Evolutionary conservation across 768 basidiomycete species (phyloP).

Genomic region (Lactifluus pinguis): DNA sequence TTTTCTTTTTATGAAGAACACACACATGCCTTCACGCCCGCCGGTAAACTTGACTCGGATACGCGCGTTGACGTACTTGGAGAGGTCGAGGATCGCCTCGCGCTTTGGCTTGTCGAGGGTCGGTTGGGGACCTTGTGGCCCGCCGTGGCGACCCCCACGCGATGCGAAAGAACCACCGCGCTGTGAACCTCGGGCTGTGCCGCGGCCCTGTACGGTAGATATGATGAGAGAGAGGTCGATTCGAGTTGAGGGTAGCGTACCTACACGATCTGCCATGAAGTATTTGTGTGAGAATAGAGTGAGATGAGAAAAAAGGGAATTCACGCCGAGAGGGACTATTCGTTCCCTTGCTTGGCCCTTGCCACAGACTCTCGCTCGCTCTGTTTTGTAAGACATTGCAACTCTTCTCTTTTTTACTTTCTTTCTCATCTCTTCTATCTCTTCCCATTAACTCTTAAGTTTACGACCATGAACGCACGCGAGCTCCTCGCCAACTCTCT

Average conservation of each 20-base stretch:
- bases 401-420: neutral
- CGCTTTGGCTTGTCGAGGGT: constrained; percentile 72
- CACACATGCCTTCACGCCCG: constrained; percentile 73
- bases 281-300: too few species aligned
- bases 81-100: constrained; percentile 91
- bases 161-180: constrained; percentile 29
- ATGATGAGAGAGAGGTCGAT: constrained; percentile 26
- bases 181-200: constrained; percentile 39
- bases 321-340: too few species aligned
- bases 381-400: neutral
- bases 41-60: constrained; percentile 98
- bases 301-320: too few species aligned
- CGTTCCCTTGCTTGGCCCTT: too few species aligned
- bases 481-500: constrained; percentile 89
- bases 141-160: constrained; percentile 41
- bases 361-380: neutral
- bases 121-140: constrained; percentile 38
- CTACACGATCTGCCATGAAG: constrained; percentile 51
- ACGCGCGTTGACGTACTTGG: constrained; percentile 86
- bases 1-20: neutral
- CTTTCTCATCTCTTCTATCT: neutral
- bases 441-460: neutral
- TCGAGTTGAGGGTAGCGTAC: constrained; percentile 17
- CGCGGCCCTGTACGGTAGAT: constrained; percentile 42
- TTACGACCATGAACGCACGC: constrained; percentile 74